Evolutionary conservation across 2,329 filamentous ascomycete genomes (phyloP).

Genomic region (Ophidiomyces ophidiicola): DNA sequence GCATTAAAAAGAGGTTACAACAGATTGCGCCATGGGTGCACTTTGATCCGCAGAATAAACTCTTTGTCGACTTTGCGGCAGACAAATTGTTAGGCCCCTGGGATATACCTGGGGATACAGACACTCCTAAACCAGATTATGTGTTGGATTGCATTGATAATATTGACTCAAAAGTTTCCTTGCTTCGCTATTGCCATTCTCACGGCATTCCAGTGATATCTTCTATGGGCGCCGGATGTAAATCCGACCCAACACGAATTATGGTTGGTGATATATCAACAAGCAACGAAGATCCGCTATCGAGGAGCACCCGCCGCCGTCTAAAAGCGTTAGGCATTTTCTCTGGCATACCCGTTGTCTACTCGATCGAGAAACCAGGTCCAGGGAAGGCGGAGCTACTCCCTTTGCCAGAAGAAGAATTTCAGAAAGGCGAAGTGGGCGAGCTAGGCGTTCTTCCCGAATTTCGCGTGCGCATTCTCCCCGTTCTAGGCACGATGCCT

Average conservation of each 20-base stretch:
- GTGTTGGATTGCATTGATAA: conserved; percentile 98
- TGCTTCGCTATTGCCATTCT: conserved; percentile 77
- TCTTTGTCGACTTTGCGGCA: conserved; percentile 61
- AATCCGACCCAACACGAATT: conserved; percentile 72
- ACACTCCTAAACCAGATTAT: conserved; percentile 55
- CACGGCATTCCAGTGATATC: conserved; percentile 72
- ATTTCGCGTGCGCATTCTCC: conserved; percentile 87
- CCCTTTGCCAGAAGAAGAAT: conserved; percentile 78
- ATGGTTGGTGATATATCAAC: conserved; percentile 82
- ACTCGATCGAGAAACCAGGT: conserved; percentile 77
- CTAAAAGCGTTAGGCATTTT: conserved; percentile 66
- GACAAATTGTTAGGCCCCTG: conserved; percentile 55
- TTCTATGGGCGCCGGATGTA: conserved; percentile 92
- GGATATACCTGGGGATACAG: conserved; percentile 37
- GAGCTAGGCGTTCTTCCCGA: conserved; percentile 82
- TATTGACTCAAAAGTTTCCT: conserved; percentile 86
- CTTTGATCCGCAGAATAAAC: conserved; percentile 74
- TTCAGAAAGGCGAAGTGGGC: conserved; percentile 68
- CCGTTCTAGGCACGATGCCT: conserved; percentile 92
- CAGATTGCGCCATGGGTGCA: conserved; percentile 85
- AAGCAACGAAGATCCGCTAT: conserved; percentile 79
- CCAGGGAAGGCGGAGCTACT: conserved; percentile 84
- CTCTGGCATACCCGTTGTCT: conserved; percentile 80
- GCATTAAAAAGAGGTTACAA: conserved; percentile 64
- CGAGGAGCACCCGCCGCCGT: conserved; percentile 66